Conservation (phyloP, 1,284 basidiomycete species). For the Takashimella tepidaria region DNA sequence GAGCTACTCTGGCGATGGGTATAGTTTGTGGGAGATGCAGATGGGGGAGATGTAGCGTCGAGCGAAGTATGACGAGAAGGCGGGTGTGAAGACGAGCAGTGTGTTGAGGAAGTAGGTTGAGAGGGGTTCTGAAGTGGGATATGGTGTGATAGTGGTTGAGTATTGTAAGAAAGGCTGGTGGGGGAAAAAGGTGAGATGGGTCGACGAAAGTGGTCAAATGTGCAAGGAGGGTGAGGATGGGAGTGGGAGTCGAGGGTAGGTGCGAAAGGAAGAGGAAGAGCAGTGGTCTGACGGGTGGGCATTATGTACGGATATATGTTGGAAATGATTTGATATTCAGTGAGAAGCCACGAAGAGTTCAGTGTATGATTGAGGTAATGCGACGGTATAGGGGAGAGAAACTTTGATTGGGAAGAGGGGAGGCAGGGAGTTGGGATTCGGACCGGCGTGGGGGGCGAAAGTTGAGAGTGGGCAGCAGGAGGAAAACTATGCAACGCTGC, state of each 20-base stretch:
- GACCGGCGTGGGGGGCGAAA: neutral
- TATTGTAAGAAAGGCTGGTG: too few relatives aligned
- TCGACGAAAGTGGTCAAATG: slow-evolving; percentile 1
- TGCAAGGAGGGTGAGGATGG: slow-evolving; percentile 11
- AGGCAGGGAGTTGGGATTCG: neutral
- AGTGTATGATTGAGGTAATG: too few relatives aligned
- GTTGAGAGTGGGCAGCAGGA: too few relatives aligned
- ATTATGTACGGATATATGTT: too few relatives aligned
- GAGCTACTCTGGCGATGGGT: too few relatives aligned
- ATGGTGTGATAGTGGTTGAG: too few relatives aligned
- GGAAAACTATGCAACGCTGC: too few relatives aligned
- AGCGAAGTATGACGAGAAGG: slow-evolving; percentile 9
- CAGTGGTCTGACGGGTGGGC: too few relatives aligned
- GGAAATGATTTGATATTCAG: too few relatives aligned
- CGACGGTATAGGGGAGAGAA: too few relatives aligned
- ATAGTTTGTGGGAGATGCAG: neutral
- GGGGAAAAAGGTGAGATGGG: slow-evolving; percentile 1
- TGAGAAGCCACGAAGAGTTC: too few relatives aligned
- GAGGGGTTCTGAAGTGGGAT: neutral
- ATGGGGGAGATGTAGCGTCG: slow-evolving; percentile 8
- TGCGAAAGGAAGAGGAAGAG: slow-evolving; percentile 1
- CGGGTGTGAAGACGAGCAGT: slow-evolving; percentile 12
- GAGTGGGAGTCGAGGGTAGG: slow-evolving; percentile 12
- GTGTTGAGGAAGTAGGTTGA: slow-evolving; percentile 5
- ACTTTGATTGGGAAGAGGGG: too few relatives aligned